phyloP scores from a whole-genome alignment of 192 early-diverging fungal species.

The Backusella westeae region DNA sequence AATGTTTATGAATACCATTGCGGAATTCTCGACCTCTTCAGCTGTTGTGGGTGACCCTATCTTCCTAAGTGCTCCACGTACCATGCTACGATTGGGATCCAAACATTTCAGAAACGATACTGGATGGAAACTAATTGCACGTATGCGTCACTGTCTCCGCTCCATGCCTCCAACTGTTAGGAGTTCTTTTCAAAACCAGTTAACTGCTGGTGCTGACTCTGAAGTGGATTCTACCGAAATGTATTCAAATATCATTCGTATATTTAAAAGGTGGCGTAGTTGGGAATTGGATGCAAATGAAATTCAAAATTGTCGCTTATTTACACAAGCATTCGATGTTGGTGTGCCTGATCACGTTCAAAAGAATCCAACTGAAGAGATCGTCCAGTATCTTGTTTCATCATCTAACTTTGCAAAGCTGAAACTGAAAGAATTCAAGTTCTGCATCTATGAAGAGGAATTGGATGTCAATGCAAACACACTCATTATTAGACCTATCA shows the following conservation, averaged over 20 bases:
- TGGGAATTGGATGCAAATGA: constrained; percentile 60
- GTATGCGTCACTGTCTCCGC: constrained; percentile 60
- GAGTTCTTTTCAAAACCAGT: constrained; percentile 37
- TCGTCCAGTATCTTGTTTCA: constrained; percentile 32
- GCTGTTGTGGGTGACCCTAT: constrained; percentile 56
- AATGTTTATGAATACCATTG: constrained; percentile 50
- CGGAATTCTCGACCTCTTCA: constrained; percentile 43
- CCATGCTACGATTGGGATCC: constrained; percentile 61
- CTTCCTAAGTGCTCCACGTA: constrained; percentile 65
- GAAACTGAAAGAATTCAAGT: constrained; percentile 37
- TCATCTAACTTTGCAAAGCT: constrained; percentile 42
- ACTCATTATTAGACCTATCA: constrained; percentile 35
- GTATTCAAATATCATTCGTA: constrained; percentile 42
- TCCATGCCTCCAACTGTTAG: constrained; percentile 36
- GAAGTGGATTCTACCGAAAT: constrained; percentile 38
- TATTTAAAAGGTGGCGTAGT: constrained; percentile 56
- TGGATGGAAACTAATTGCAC: constrained; percentile 73
- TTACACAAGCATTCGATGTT: constrained; percentile 44
- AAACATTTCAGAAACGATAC: constrained; percentile 62
- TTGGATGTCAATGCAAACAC: constrained; percentile 40
- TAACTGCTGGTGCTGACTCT: constrained; percentile 39
- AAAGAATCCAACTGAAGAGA: constrained; percentile 12
- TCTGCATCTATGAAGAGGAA: constrained; percentile 48
- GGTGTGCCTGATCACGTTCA: not conserved
- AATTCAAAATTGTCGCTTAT: constrained; percentile 42